Evolutionary conservation across 768 basidiomycete species (phyloP).

Genomic region (Tylopilus felleus): DNA sequence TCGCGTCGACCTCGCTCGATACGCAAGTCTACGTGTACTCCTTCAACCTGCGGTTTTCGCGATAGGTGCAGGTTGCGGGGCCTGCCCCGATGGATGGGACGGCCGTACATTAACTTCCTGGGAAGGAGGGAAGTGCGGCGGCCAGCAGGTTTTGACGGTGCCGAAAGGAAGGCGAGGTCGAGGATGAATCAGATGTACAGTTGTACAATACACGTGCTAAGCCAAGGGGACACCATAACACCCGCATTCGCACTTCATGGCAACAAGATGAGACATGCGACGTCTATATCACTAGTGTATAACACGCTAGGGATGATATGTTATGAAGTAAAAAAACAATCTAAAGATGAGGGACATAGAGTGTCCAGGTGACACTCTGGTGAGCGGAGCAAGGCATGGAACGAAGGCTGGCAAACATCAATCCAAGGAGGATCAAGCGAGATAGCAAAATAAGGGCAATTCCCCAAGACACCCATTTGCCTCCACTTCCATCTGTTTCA

Average conservation of each 20-base stretch:
- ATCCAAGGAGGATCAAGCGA: neutral
- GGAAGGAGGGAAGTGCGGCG: slow-evolving; percentile 1
- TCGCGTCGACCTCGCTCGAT: slow-evolving; percentile 89
- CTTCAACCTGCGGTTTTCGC: slow-evolving; percentile 56
- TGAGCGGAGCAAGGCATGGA: neutral
- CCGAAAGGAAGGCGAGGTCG: slow-evolving; percentile 52
- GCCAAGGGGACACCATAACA: too few relatives aligned
- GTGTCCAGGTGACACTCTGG: neutral
- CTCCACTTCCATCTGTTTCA: too few relatives aligned
- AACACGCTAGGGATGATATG: too few relatives aligned
- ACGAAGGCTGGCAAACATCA: slow-evolving; percentile 6
- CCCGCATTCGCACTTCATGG: too few relatives aligned
- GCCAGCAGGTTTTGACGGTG: slow-evolving; percentile 65
- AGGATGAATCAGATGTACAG: neutral
- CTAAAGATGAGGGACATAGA: neutral
- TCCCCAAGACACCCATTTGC: too few relatives aligned
- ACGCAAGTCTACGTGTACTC: slow-evolving; percentile 90
- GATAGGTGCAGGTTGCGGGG: slow-evolving; percentile 80
- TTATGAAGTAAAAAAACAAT: too few relatives aligned
- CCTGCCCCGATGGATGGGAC: slow-evolving; percentile 84
- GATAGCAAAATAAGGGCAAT: too few relatives aligned
- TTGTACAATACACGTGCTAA: neutral
- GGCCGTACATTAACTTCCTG: slow-evolving; percentile 67
- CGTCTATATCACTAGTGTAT: too few relatives aligned
- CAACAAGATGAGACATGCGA: too few relatives aligned